Percentiles rank a stretch among this genome's conserved stretches.
These are phyloP conservation scores for Ampelomyces quisqualis DNA, from an alignment of 2,329 filamentous ascomycete genomes.

Conservation along the genomic window DNA sequence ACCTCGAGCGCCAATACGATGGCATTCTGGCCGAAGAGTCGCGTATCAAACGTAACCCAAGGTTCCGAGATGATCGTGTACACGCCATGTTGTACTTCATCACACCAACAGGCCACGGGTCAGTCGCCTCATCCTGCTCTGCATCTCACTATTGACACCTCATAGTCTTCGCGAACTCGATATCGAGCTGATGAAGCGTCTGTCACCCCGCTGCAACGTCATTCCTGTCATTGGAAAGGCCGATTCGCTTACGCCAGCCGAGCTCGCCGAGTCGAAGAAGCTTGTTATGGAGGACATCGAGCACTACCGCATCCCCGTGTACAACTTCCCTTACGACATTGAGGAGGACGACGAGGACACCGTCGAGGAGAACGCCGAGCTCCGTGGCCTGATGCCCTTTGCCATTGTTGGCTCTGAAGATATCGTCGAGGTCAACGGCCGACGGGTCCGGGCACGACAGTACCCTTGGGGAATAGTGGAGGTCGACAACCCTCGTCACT, in stretches of 20 bases:
- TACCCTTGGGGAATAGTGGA: constrained; percentile 99
- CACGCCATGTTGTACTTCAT: constrained; percentile 99
- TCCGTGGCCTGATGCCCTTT: constrained; percentile 96
- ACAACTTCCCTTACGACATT: constrained; percentile 99
- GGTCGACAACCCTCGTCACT: constrained; percentile 98
- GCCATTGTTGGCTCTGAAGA: constrained; percentile 98
- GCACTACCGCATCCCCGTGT: constrained; percentile 98
- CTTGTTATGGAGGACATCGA: constrained; percentile 99
- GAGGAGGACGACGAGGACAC: constrained; percentile 99
- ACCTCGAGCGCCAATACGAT: constrained; percentile 98
- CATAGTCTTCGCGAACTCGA: constrained; percentile 92
- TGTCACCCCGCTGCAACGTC: constrained; percentile 96
- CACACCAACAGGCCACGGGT: constrained; percentile 95
- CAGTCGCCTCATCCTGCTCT: constrained; percentile 39
- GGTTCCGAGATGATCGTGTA: constrained; percentile 98
- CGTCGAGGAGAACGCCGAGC: constrained; percentile 97
- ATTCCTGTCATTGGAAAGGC: constrained; percentile 99
- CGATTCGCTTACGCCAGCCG: constrained; percentile 92
- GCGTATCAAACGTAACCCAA: constrained; percentile 99
- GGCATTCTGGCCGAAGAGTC: constrained; percentile 99
- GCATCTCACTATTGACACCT: constrained; percentile 16
- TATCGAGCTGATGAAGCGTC: constrained; percentile 99
- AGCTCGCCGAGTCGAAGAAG: constrained; percentile 99
- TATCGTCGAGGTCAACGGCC: constrained; percentile 87
- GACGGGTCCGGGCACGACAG: constrained; percentile 89